phyloP scores from a whole-genome alignment of 148 eudicot species.

The Oxyria digyna region DNA sequence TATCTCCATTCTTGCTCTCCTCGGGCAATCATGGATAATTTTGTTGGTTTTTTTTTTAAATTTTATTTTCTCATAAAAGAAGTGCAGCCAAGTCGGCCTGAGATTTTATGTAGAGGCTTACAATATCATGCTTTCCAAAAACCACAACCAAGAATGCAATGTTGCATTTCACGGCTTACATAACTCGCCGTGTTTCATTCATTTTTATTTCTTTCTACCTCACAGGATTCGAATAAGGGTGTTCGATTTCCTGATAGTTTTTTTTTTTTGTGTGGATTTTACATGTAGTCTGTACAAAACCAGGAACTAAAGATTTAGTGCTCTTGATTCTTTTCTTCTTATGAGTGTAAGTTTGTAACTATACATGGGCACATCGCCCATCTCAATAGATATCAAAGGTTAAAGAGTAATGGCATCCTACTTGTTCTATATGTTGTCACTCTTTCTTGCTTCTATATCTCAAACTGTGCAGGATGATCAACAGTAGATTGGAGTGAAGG shows the following conservation, averaged over 20 bases:
- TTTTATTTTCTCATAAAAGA: neutral
- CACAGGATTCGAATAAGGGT: constrained; percentile 34
- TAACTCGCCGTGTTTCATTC: constrained; percentile 24
- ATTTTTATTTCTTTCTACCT: constrained; percentile 29
- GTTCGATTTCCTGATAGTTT: constrained; percentile 24
- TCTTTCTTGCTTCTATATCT: neutral
- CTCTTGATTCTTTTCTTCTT: neutral
- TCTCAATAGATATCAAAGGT: constrained; percentile 22
- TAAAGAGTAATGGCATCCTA: constrained; percentile 18
- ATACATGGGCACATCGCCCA: constrained; percentile 68
- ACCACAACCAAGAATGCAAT: constrained; percentile 21
- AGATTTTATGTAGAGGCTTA: constrained; percentile 40
- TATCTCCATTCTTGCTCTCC: neutral
- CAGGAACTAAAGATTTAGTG: constrained; percentile 18
- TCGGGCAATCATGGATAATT: constrained; percentile 1
- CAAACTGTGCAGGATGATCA: neutral
- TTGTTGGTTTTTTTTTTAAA: neutral
- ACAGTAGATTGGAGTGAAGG: constrained; percentile 5
- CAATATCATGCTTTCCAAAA: constrained; percentile 35
- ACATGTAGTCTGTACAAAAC: constrained; percentile 42
- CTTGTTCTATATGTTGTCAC: constrained; percentile 7
- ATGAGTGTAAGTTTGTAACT: constrained; percentile 33
- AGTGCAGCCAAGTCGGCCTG: constrained; percentile 60
- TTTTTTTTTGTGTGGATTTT: constrained; percentile 13
- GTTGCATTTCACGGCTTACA: constrained; percentile 42